Evolutionary conservation across 768 basidiomycete species (phyloP), one percentile per base, ranked within the genome.

Genomic region (Amanita inopinata): DNA sequence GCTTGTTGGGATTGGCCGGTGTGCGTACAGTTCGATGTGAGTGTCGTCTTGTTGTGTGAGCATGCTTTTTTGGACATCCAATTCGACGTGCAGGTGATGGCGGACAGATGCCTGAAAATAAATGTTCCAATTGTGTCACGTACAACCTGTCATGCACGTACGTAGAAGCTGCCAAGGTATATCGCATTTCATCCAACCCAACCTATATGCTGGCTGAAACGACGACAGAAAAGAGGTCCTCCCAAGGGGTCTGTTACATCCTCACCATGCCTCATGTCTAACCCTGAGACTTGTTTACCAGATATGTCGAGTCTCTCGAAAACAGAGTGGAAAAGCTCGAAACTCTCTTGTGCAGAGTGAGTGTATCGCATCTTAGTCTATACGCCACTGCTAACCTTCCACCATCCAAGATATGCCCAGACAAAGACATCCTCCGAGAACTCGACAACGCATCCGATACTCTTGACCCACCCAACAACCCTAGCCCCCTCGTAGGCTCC

Each of bases 81-180:
- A 5, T 19, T 12, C 4, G 11, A 9, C 30, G 6, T 27, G 5
- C 38, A 80, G 78, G 80, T 54, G 82, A 88, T 61, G 84, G 84
- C 46, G 76, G 73, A 2, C 78, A 77, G 52, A 80, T 76, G 75
- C 73, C 78, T 2, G 70, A 69, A 22, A 77, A 78, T 52, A 58
- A 67, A 42, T 86, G 83, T 56, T 76, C 79, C 1, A 83, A 83
- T 57, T 84, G 82, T 54, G 64, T 73, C 19, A 66, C 77, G 3
- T 80, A 74, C 53, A 73, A 66, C 48, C 69, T 70, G 30, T 74
- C 79, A 4, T 86, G 83, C 60, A 78, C 76, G 0, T 83, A 86
- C 56, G 62, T 80, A 38, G 78, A 82, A 55, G 71, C 76, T 1
- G 79, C 78, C 18, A 81, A 80, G 71, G 79, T 79, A 47, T 32